Evolutionary conservation across 1,139 yeast genomes (phyloP).

Genomic region (Yamadazyma triangularis): DNA sequence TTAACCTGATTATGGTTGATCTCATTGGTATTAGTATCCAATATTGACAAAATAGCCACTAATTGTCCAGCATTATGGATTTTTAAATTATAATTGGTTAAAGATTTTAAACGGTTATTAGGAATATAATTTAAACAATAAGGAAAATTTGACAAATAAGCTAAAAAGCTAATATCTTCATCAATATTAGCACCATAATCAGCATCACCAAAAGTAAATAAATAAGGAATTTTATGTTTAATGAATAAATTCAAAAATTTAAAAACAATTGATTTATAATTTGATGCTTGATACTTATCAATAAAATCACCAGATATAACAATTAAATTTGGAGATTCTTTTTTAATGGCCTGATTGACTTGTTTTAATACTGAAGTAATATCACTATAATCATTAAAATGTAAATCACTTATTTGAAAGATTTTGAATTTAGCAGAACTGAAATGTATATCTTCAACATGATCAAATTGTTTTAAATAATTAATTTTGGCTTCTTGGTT

Average conservation of each 20-base stretch:
- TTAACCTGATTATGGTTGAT: slow-evolving; percentile 31
- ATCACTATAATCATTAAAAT: slow-evolving; percentile 19
- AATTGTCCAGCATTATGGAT: slow-evolving; percentile 16
- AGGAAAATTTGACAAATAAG: slow-evolving; percentile 30
- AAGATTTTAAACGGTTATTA: slow-evolving; percentile 15
- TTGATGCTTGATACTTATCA: slow-evolving; percentile 5
- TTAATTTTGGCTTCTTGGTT: background rate
- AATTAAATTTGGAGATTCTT: slow-evolving; percentile 33
- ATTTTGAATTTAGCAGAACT: slow-evolving; percentile 20
- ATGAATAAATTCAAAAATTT: slow-evolving; percentile 35
- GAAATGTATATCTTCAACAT: background rate
- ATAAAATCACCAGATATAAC: slow-evolving; percentile 39
- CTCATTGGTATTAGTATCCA: slow-evolving; percentile 29
- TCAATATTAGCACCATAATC: slow-evolving; percentile 11
- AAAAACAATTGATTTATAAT: slow-evolving; percentile 20
- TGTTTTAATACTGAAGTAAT: slow-evolving; percentile 21
- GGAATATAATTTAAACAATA: slow-evolving; percentile 28
- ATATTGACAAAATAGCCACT: slow-evolving; percentile 24
- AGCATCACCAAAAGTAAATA: slow-evolving; percentile 40
- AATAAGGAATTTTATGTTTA: slow-evolving; percentile 24
- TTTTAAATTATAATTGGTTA: slow-evolving; percentile 33
- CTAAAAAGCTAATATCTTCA: slow-evolving; percentile 11
- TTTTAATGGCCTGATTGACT: slow-evolving; percentile 23
- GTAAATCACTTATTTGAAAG: slow-evolving; percentile 39
- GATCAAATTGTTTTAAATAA: too few relatives aligned